Evolutionary conservation across 2,329 filamentous ascomycete genomes (phyloP), one percentile per base, ranked within the genome.

Genomic region (Phaeosphaeria sp.): DNA sequence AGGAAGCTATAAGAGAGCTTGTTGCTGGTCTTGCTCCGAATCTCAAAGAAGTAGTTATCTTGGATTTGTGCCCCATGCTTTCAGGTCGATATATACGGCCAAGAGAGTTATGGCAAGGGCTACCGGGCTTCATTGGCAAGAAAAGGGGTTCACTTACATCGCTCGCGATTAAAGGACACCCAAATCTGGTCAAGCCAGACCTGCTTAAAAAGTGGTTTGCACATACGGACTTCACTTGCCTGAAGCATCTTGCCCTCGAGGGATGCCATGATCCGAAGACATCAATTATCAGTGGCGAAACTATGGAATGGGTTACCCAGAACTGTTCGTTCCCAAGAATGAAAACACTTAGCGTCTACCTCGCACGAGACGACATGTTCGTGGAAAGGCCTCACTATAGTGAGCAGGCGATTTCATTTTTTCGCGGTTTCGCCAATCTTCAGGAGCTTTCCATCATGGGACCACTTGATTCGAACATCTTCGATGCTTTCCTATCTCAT

Each of bases 21-120:
- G 61, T 51, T 51, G 53, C 61, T 55, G 57, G 61, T 30, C 60
- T 67, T 58, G 66, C 65, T 52, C 63, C 66, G 17, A 66, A 64
- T 27, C 65, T 67, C 25, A 65, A 65, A 53, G 60, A 67, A 27
- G 51, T 67, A 24, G 53, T 20, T 17, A 45, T 61, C 51, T 33
- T 63, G 43, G 24, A 45, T 40, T 15, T 60, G 15, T 2, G 20
- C 6, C 50, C 56, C 45, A 21, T 13, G 2, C 27, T 45, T 22
- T 43, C 50, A 25, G n/a, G 13, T 4, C 24, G 30, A 13, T 47
- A 56, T 33, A 6, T 11, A 39, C 49, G 51, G 43, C n/a, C 6
- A 6, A 39, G 42, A 44, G 53, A 56, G 22, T 36, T 42, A 33
- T 68, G 59, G 66, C 53, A 61, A 58, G 55, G 65, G 54, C 65